Evolutionary conservation across 257 asterid species (phyloP), one percentile per base, ranked within the genome.

Genomic region (Solanum corneliomulleri): DNA sequence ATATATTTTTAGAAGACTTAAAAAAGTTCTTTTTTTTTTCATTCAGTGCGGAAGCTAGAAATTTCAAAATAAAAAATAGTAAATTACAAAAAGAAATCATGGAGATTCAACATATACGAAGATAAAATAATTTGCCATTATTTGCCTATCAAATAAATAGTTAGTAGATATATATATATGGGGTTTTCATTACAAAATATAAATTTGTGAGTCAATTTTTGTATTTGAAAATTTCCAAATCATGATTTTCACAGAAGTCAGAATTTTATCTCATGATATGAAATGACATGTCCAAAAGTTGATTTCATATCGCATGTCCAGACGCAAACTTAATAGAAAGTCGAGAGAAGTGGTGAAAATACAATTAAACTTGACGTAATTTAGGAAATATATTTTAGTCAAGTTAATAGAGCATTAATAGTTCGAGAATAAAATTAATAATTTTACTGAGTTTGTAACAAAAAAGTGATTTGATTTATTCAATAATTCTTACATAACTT

Each of bases 161-260:
- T 52, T 52, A 52, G 23, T 52, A 52, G 0, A 0, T 6, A 52
- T 52, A 52, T 49, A 0, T 29, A 29, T 31, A 2, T 49, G 10
- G 0, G 0, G 23, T 6, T 16, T 3, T 0, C 18, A 16, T 52
- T 52, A 16, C 10, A 52, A 47, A 52, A 16, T 52, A 52, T 52
- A 52, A 52, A 52, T 0, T 52, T 52, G 10, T 16, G 23, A 1
- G 0, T 52, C 23, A 52, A 6, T 52, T 52, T 52, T 52, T 52
- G 2, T 16, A 52, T 52, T 52, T 52, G 4, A 52, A 52, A 52
- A 52, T 2, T 16, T 52, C 9, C 62, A 52, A 52, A 52, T 52
- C 4, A 52, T 16, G 10, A 52, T 52, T 52, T 52, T 21, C 18
- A 20, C 23, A 16, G 1, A 52, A 16, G 6, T 16, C 2, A 23